phyloP scores from a whole-genome alignment of 2,329 filamentous ascomycete species.

The Fusarium xyrophilum region DNA sequence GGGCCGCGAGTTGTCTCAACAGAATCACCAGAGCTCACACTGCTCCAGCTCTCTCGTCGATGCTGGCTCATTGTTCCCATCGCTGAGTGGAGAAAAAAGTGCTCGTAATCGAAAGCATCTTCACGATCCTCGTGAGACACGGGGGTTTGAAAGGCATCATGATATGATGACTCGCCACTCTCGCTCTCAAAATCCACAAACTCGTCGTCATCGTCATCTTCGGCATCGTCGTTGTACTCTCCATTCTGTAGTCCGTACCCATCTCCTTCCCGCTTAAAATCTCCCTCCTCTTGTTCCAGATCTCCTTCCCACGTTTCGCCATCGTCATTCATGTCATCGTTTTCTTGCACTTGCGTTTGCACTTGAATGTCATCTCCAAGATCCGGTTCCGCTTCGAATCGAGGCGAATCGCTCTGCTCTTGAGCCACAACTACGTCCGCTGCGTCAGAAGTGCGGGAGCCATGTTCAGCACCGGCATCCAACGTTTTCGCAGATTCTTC shows the following conservation, averaged over 20 bases:
- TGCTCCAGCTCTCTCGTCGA: constrained; percentile 54
- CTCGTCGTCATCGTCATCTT: constrained; percentile 45
- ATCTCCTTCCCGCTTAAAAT: constrained; percentile 32
- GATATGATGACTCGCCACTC: constrained; percentile 68
- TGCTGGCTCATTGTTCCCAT: constrained; percentile 75
- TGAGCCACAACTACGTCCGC: background rate
- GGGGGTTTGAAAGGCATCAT: constrained; percentile 64
- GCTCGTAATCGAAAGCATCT: constrained; percentile 95
- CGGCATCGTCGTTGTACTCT: constrained; percentile 30
- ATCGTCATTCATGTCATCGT: constrained; percentile 47
- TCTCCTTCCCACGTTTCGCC: constrained; percentile 24
- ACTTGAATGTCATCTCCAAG: constrained; percentile 18
- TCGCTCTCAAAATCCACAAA: constrained; percentile 61
- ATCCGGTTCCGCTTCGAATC: constrained; percentile 11
- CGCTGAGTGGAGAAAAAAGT: constrained; percentile 93
- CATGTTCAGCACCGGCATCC: constrained; percentile 16
- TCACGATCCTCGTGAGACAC: constrained; percentile 89
- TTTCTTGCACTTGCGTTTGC: background rate
- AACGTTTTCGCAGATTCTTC: constrained; percentile 13
- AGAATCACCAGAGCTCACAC: constrained; percentile 66
- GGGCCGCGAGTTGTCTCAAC: constrained; percentile 66
- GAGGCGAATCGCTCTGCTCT: background rate
- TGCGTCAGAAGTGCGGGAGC: background rate
- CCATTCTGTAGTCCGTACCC: constrained; percentile 34
- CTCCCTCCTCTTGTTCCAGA: constrained; percentile 4